Conservation (phyloP, 2,329 filamentous ascomycete species). For the Microsporum ferrugineum region DNA sequence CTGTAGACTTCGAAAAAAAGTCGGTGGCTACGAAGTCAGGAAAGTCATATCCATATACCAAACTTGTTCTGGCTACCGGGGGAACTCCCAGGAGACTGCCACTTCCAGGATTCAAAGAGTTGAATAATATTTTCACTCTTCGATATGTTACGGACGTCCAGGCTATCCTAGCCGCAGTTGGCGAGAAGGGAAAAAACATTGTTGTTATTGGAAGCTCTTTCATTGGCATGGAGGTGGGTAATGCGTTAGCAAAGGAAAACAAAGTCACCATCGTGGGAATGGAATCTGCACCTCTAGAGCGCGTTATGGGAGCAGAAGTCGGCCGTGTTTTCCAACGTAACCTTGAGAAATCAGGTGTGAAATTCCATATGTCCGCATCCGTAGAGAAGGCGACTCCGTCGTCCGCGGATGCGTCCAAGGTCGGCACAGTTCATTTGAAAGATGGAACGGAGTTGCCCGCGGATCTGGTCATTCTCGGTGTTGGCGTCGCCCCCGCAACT, state of each 20-base stretch:
- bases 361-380: conserved; percentile 68
- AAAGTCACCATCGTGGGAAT: conserved; percentile 77
- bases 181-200: conserved; percentile 75
- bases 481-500: conserved; percentile 78
- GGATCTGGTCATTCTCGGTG: conserved; percentile 82
- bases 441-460: conserved; percentile 75
- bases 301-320: conserved; percentile 70
- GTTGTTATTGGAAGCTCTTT: conserved; percentile 88
- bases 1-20: conserved; percentile 64
- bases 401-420: conserved; percentile 52
- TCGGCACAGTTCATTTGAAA: conserved; percentile 71
- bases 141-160: conserved; percentile 66
- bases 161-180: conserved; percentile 66
- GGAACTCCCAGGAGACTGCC: conserved; percentile 66
- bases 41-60: conserved; percentile 63
- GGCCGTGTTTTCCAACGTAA: conserved; percentile 68
- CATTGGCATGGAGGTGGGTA: conserved; percentile 96
- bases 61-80: conserved; percentile 82
- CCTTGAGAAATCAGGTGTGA: conserved; percentile 76
- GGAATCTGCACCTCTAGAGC: conserved; percentile 73
- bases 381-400: conserved; percentile 77
- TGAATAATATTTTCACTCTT: conserved; percentile 78
- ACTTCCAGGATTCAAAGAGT: conserved; percentile 70
- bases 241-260: conserved; percentile 67
- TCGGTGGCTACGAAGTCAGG: conserved; percentile 64